These are phyloP conservation scores for Citrus sp. DNA, from an alignment of 345 rosid species.

Conservation along the genomic window DNA sequence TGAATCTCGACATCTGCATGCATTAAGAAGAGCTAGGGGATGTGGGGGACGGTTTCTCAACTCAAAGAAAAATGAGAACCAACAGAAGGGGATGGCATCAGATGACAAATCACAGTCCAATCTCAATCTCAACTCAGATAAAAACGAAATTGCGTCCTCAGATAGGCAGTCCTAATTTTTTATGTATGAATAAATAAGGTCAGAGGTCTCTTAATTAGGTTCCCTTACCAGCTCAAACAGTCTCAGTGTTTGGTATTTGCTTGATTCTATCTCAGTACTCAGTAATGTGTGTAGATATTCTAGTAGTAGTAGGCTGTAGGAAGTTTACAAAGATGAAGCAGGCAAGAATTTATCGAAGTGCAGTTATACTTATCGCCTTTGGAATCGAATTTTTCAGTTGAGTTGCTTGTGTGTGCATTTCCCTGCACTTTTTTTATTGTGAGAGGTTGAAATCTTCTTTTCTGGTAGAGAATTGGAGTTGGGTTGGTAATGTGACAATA, in stretches of 20 bases:
- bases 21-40: constrained; percentile 90
- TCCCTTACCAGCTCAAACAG: background rate
- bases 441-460: background rate
- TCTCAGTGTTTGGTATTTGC: background rate
- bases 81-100: constrained; percentile 43
- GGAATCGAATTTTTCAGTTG: background rate
- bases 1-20: constrained; percentile 96
- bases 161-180: constrained; percentile 43
- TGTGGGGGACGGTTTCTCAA: constrained; percentile 92
- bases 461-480: background rate
- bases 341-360: background rate
- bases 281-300: constrained; percentile 8
- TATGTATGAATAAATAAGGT: background rate
- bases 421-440: background rate
- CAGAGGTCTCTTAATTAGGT: background rate
- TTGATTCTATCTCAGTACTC: background rate
- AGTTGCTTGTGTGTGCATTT: constrained; percentile 10
- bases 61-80: constrained; percentile 59
- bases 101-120: constrained; percentile 57
- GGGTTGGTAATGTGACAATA: background rate
- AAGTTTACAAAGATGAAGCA: background rate
- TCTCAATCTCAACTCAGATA: constrained; percentile 59
- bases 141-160: constrained; percentile 37
- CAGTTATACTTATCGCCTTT: background rate
- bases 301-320: constrained; percentile 5